A percentile compares a stretch with the other conserved stretches of the same genome.
Evolutionary conservation across 176 grass and related monocot genomes (phyloP).

Genomic region (Paspalum vaginatum): DNA sequence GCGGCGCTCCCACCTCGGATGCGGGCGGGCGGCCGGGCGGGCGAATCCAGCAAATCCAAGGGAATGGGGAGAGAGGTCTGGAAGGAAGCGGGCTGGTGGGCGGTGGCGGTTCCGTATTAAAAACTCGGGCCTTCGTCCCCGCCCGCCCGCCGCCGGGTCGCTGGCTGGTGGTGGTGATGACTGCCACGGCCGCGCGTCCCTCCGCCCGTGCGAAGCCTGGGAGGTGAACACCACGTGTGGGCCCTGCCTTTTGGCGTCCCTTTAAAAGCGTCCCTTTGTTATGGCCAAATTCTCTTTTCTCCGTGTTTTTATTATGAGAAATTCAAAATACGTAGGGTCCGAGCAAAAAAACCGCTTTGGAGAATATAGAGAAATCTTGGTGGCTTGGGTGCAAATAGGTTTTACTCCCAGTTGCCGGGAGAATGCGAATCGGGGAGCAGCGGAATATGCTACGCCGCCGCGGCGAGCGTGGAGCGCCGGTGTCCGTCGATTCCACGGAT

Average conservation of each 20-base stretch:
- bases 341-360: too few relatives aligned
- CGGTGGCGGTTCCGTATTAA: constrained; percentile 43
- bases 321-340: too few relatives aligned
- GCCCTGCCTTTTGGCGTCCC: too few relatives aligned
- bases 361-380: background rate
- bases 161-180: too few relatives aligned
- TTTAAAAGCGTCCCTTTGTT: too few relatives aligned
- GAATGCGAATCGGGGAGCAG: background rate
- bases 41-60: constrained; percentile 31
- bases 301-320: too few relatives aligned
- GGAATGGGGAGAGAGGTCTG: constrained; percentile 4
- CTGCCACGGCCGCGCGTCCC: too few relatives aligned
- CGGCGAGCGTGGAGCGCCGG: background rate
- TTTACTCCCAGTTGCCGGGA: background rate
- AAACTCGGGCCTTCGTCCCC: background rate
- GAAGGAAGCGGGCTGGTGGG: constrained; percentile 31
- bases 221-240: too few relatives aligned
- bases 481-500: constrained; percentile 12
- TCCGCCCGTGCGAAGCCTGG: too few relatives aligned
- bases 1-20: constrained; percentile 26
- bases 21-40: background rate
- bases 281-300: too few relatives aligned
- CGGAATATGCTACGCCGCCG: constrained; percentile 8
- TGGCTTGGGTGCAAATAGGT: background rate
- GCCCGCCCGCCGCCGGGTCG: background rate